Evolutionary conservation across 2,329 filamentous ascomycete genomes (phyloP).

Genomic region (Hymenoscyphus albidus): DNA sequence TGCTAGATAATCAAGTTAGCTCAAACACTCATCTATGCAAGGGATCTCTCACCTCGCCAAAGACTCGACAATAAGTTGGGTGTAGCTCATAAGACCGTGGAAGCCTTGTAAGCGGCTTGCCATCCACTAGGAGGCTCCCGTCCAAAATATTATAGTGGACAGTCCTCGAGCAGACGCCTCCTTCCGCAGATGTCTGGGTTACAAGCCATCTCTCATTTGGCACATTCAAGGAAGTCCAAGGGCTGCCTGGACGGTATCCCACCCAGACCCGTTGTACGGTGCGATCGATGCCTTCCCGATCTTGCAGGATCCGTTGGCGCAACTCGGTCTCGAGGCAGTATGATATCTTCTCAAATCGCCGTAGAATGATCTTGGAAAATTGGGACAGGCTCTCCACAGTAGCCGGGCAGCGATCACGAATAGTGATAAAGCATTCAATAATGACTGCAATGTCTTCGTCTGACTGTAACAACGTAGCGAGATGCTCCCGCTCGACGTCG

Average conservation of each 20-base stretch:
- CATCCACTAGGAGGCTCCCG: conserved; percentile 50
- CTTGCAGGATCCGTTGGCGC: conserved; percentile 18
- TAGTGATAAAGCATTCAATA: conserved; percentile 38
- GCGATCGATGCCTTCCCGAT: conserved; percentile 25
- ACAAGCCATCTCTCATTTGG: conserved; percentile 36
- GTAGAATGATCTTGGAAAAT: conserved; percentile 6
- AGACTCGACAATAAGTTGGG: conserved; percentile 18
- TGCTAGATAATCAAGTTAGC: conserved; percentile 8
- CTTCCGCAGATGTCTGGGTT: conserved; percentile 20
- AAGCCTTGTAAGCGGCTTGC: conserved; percentile 45
- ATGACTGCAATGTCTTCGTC: conserved; percentile 34
- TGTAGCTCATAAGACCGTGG: conserved; percentile 42
- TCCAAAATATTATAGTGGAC: conserved; percentile 40
- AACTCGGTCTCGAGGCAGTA: conserved; percentile 25
- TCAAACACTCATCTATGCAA: conserved; percentile 2
- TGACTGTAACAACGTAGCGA: conserved; percentile 30
- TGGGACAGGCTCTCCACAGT: conserved; percentile 27
- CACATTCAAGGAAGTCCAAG: conserved; percentile 28
- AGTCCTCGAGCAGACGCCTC: conserved; percentile 13
- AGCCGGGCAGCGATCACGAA: conserved; percentile 34
- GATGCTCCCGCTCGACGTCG: conserved; percentile 37
- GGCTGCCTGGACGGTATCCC: conserved; percentile 28
- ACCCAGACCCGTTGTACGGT: conserved; percentile 31
- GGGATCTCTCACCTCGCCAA: conserved; percentile 18
- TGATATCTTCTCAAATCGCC: conserved; percentile 13